These are phyloP conservation scores for Pseudoneurospora amorphoporcata DNA, from an alignment of 495 filamentous ascomycete genomes.

Conservation along the genomic window DNA sequence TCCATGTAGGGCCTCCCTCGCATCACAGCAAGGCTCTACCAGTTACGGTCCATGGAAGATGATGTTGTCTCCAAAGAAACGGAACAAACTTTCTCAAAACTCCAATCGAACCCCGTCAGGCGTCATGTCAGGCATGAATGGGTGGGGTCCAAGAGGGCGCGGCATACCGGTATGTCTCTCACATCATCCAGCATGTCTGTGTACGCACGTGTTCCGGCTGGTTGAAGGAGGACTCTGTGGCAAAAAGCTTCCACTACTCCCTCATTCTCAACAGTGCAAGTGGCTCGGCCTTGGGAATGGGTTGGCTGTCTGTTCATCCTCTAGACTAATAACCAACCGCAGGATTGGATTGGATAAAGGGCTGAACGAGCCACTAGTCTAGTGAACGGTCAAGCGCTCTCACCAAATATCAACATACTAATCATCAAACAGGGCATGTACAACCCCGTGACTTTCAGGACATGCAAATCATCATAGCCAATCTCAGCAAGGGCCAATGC, in stretches of 20 bases:
- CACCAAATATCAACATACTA: neutral
- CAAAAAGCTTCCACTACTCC: neutral
- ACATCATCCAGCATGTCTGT: neutral
- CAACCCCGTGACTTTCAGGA: neutral
- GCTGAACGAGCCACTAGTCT: neutral
- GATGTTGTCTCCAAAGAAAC: neutral
- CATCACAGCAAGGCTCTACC: neutral
- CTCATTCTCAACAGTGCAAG: neutral
- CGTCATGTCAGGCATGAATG: neutral
- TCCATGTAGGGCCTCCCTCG: neutral
- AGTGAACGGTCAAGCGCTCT: neutral
- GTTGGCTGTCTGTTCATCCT: neutral
- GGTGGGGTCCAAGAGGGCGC: neutral
- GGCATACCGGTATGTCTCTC: neutral
- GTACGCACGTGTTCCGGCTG: neutral
- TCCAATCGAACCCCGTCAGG: neutral
- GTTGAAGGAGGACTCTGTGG: neutral
- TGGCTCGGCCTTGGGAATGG: neutral
- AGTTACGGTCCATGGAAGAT: neutral
- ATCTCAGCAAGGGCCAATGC: neutral
- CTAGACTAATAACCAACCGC: neutral
- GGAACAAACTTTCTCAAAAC: neutral
- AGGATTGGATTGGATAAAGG: neutral
- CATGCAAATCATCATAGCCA: neutral
- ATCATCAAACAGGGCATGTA: neutral